These are phyloP conservation scores for Starmerella asiatica DNA, from an alignment of 805 yeast species.

Conservation along the genomic window DNA sequence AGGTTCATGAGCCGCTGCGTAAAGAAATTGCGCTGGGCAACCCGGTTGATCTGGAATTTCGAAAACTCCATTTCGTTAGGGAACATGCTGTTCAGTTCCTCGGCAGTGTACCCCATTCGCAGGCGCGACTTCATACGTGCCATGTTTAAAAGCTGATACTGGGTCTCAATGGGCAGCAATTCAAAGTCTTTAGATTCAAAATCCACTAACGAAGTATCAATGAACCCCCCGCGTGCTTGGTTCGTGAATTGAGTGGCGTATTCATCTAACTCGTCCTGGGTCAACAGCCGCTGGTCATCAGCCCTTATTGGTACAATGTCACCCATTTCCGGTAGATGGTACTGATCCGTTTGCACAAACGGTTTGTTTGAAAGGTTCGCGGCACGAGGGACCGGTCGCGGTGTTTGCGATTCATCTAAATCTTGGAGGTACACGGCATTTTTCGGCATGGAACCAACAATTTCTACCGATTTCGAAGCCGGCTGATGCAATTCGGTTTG, in stretches of 20 bases:
- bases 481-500: too few relatives aligned
- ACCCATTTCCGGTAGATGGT: slow-evolving; percentile 62
- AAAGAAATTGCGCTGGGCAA: slow-evolving; percentile 75
- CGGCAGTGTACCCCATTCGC: slow-evolving; percentile 88
- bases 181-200: slow-evolving; percentile 70
- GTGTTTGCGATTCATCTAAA: slow-evolving; percentile 14
- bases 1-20: slow-evolving; percentile 79
- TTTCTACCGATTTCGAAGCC: too few relatives aligned
- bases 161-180: slow-evolving; percentile 67
- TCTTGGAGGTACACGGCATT: slow-evolving; percentile 27
- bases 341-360: slow-evolving; percentile 60
- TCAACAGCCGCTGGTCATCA: slow-evolving; percentile 59
- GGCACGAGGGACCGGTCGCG: too few relatives aligned
- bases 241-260: slow-evolving; percentile 42
- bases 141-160: slow-evolving; percentile 75
- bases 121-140: slow-evolving; percentile 71
- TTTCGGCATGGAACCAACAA: slow-evolving; percentile 18
- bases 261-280: slow-evolving; percentile 57
- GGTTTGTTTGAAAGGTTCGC: too few relatives aligned
- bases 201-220: slow-evolving; percentile 43
- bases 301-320: slow-evolving; percentile 29
- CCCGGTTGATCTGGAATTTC: slow-evolving; percentile 83
- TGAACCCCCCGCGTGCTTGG: slow-evolving; percentile 35
- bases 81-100: slow-evolving; percentile 69
- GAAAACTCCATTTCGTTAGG: slow-evolving; percentile 85